These are phyloP conservation scores for Aspergillus intermedius DNA, from an alignment of 2,329 filamentous ascomycete species.

Conservation along the genomic window DNA sequence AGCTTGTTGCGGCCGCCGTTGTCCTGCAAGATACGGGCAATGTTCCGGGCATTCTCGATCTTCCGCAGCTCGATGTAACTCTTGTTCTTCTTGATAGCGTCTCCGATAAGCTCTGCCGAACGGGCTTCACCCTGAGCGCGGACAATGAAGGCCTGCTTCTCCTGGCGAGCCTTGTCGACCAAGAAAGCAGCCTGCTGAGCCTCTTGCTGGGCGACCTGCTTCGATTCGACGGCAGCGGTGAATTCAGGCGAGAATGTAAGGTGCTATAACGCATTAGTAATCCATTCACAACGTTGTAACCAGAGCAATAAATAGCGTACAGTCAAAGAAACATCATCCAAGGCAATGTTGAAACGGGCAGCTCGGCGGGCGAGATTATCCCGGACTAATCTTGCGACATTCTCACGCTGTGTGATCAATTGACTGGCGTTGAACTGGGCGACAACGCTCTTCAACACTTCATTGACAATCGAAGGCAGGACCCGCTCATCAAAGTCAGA, in stretches of 20 bases:
- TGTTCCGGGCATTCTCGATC: constrained; percentile 89
- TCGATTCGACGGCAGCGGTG: constrained; percentile 62
- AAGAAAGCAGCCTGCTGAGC: constrained; percentile 95
- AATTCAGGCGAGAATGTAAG: constrained; percentile 64
- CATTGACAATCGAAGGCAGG: constrained; percentile 94
- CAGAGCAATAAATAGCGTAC: constrained; percentile 46
- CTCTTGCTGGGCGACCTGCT: constrained; percentile 75
- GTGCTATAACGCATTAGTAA: constrained; percentile 41
- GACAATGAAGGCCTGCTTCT: constrained; percentile 98
- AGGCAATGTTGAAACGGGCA: constrained; percentile 91
- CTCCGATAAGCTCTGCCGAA: constrained; percentile 94
- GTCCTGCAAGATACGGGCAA: constrained; percentile 84
- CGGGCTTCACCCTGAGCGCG: constrained; percentile 98
- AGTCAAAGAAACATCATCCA: constrained; percentile 95
- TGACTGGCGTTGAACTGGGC: constrained; percentile 98
- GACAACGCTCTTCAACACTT: constrained; percentile 96
- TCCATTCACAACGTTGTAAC: not conserved
- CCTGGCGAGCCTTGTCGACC: constrained; percentile 96
- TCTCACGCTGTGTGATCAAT: constrained; percentile 98
- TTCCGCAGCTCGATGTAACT: constrained; percentile 95
- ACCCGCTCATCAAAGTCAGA: constrained; percentile 96
- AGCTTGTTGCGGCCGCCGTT: constrained; percentile 83
- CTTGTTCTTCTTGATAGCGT: constrained; percentile 99
- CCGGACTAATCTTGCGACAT: constrained; percentile 81
- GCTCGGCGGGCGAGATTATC: constrained; percentile 89